Base-by-base conservation (phyloP, 2,329 filamentous ascomycete species). In the Exophiala bonariae region DNA sequence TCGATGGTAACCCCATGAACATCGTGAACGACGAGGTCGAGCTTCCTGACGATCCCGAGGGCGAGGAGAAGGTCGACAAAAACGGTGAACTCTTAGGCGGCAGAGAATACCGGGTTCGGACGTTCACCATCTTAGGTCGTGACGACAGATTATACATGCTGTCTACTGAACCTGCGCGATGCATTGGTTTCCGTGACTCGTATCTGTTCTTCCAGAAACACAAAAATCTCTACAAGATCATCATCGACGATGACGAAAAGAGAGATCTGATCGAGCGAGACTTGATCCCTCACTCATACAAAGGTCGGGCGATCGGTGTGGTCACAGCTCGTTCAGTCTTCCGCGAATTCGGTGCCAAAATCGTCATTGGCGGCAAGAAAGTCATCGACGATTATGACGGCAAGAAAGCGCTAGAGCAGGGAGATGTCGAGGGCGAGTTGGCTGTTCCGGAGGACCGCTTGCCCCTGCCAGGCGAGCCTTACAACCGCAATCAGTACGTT, bases 141-240 rank as follows among this genome's bases (percentile, higher is more conserved):
- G 90, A 87, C 30, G 81, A 92, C 40, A 78, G 91, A 46, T 82
- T 95, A 9, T 99, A 99, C 80, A 99, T 99, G 93, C 73, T 99
- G 69, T 97, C 93, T 3, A 99, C 93, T 3, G 93, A 99, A 65
- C 95, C 93, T 4, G 93, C 93, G 18, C 87, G 93, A 56, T 97
- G 93, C 62, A 91, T 96, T 45, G 93, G 93, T 13, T 99, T 99
- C 77, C 81, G 93, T 58, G 93, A 99, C 75, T 96, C 91, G 56
- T 99, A 99, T 64, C 81, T 99, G 19, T 96, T 99, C 78, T 99
- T 99, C 76, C 95, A 93, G 55, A 99, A 97, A 71, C 93, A 99
- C 70, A 87, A 88, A 65, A 85, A 90, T 62, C 85, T 99, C 11
- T 93, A 90, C 80, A 99, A 99, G 74, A 96, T 99, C 62, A 96